These are phyloP conservation scores for Aureobasidium sp. DNA, from an alignment of 2,329 filamentous ascomycete genomes.

Conservation along the genomic window DNA sequence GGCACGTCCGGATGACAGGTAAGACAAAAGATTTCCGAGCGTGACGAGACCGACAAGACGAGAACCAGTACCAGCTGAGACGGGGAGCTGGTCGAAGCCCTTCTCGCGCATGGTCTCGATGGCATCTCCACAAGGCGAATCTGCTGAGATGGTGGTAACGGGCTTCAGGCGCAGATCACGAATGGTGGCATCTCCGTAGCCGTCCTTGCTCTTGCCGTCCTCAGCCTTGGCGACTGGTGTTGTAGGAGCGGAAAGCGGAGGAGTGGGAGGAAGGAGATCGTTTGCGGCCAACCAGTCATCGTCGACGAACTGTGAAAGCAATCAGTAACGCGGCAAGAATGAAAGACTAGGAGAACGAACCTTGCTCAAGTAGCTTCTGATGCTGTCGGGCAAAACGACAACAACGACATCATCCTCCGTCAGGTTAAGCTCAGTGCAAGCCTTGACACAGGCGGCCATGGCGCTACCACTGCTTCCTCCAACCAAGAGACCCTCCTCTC, in stretches of 20 bases:
- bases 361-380: constrained; percentile 94
- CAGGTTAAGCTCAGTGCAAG: constrained; percentile 68
- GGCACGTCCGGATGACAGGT: constrained; percentile 78
- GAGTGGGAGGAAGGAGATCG: constrained; percentile 67
- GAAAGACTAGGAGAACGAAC: constrained; percentile 28
- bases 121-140: constrained; percentile 70
- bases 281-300: constrained; percentile 99
- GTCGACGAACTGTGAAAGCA: constrained; percentile 66
- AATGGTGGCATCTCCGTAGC: constrained; percentile 73
- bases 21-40: constrained; percentile 86
- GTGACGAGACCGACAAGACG: constrained; percentile 88
- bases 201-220: constrained; percentile 48
- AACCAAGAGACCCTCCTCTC: constrained; percentile 88
- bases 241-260: constrained; percentile 36
- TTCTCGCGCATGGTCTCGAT: constrained; percentile 98
- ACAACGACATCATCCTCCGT: constrained; percentile 82
- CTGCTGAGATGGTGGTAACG: constrained; percentile 72
- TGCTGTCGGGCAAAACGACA: constrained; percentile 88
- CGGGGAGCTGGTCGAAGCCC: constrained; percentile 94
- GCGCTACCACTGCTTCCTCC: constrained; percentile 92
- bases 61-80: constrained; percentile 56
- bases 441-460: constrained; percentile 72
- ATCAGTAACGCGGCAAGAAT: neutral
- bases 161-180: constrained; percentile 82
- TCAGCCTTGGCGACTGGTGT: constrained; percentile 24